Evolutionary conservation across 2,329 filamentous ascomycete genomes (phyloP), one percentile per base, ranked within the genome.

Genomic region (Sporothrix inflata): DNA sequence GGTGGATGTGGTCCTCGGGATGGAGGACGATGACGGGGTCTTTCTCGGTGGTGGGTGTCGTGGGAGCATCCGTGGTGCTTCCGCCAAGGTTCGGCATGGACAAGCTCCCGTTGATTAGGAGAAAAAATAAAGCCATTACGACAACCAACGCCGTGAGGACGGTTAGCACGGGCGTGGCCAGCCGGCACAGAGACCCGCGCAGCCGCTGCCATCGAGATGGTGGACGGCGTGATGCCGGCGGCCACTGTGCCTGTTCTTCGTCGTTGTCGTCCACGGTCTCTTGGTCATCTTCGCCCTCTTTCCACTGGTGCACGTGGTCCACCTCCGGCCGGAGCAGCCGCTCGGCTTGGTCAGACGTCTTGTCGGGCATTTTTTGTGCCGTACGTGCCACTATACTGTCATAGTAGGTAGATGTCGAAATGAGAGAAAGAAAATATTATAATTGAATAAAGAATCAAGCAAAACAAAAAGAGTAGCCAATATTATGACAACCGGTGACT

Each of bases 1-100:
- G 81, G 55, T 77, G 77, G 4, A 80, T 73, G 76, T 86, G 83
- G 21, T 83, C 76, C 51, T 84, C 77, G 0, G 84, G 84, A 74
- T 83, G 82, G 16, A 85, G 73, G 21, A 34, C 30, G 49, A 47
- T 47, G 16, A 42, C 4, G 11, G 24, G 55, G 12, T 47, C 49
- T 19, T 57, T 38, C n/a, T 49, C 21, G 51, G 30, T n/a, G 12
- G 12, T 16, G 45, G 6, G 21, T 16, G 68, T 12, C 4, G 12
- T 47, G 12, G 51, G 8, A 0, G 38, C 8, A 1, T 24, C 30
- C 3, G 66, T 45, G 11, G 6, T 21, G 6, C 16, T 14, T 1
- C 27, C 30, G 8, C n/a, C 60, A 27, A 24, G n/a, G 19, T 7
- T 45, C 42, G 42, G 27, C 42, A 66, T 49, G 16, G 45, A 38